A percentile compares a stretch with the other conserved stretches of the same genome.
These are phyloP conservation scores for Euphrasia confusa DNA, from an alignment of 257 asterid species.

Conservation along the genomic window DNA sequence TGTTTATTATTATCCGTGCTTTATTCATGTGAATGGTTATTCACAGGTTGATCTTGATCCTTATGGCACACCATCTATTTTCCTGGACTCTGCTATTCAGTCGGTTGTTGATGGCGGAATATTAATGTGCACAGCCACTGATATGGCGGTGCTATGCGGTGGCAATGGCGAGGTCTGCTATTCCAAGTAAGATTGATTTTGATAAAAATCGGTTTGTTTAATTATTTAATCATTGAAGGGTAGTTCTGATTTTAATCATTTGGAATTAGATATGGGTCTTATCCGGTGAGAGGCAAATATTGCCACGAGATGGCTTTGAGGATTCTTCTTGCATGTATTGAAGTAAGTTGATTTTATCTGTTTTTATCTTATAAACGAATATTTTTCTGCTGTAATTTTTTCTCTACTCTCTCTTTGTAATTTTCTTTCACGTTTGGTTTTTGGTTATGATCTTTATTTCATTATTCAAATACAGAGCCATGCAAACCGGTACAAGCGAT, in stretches of 20 bases:
- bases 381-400: neutral
- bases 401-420: neutral
- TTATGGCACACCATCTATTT: conserved; percentile 91
- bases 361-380: conserved; percentile 5
- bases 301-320: conserved; percentile 98
- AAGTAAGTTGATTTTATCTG: conserved; percentile 46
- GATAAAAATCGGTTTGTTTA: neutral
- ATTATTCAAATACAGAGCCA: conserved; percentile 61
- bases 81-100: conserved; percentile 94
- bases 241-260: conserved; percentile 24
- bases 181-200: conserved; percentile 70
- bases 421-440: neutral
- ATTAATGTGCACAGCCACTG: conserved; percentile 96
- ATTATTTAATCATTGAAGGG: conserved; percentile 13
- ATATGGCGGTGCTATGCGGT: conserved; percentile 98
- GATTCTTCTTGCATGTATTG: conserved; percentile 92
- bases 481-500: conserved; percentile 94
- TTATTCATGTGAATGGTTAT: conserved; percentile 16
- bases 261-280: conserved; percentile 77
- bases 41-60: conserved; percentile 98
- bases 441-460: neutral
- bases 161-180: conserved; percentile 97
- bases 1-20: neutral
- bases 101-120: conserved; percentile 91
- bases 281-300: conserved; percentile 90